Conservation (phyloP, 345 rosid species). For the Aurinia saxatilis region DNA sequence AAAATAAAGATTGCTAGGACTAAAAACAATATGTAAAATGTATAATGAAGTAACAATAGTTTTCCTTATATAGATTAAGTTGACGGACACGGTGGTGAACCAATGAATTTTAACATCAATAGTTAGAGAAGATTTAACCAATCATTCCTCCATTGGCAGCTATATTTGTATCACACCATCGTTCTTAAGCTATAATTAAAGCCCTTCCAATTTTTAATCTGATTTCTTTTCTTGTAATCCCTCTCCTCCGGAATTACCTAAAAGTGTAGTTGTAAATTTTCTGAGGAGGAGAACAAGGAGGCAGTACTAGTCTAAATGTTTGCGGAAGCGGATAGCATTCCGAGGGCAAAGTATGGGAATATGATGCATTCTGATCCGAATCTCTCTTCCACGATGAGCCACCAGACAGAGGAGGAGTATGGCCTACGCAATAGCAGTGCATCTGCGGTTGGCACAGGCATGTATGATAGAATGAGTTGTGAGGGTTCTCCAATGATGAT, state of each 20-base stretch:
- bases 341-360: conserved; percentile 23
- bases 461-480: conserved; percentile 62
- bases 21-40: not conserved
- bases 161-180: conserved; percentile 22
- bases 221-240: not conserved
- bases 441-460: conserved; percentile 42
- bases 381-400: conserved; percentile 25
- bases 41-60: conserved; percentile 2
- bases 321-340: conserved; percentile 30
- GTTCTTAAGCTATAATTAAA: conserved; percentile 18
- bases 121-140: not conserved
- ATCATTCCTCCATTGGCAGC: conserved; percentile 11
- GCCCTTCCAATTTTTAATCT: not conserved
- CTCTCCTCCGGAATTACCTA: not conserved
- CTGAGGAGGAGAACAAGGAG: not conserved
- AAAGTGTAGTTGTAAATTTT: not conserved
- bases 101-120: not conserved
- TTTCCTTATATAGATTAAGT: conserved; percentile 1
- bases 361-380: conserved; percentile 39
- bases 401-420: conserved; percentile 39
- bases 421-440: conserved; percentile 64
- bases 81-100: conserved; percentile 11
- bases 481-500: conserved; percentile 91
- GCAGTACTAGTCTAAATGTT: conserved; percentile 19
- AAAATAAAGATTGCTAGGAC: not conserved